phyloP scores from a whole-genome alignment of 257 asterid genomes.

The Agastache rugosa region DNA sequence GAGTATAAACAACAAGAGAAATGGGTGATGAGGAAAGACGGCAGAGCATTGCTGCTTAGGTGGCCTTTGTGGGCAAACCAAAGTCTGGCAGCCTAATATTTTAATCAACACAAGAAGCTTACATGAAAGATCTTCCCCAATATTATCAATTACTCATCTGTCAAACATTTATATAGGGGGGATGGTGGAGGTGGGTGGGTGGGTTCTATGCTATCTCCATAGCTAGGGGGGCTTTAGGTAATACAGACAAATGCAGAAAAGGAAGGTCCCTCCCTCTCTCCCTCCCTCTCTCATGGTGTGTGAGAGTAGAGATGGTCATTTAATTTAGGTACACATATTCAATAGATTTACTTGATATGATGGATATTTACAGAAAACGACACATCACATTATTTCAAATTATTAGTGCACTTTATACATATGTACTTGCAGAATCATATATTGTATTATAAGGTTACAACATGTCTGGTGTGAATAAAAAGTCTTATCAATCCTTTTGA shows the following conservation, averaged over 20 bases:
- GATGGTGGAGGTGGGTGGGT: not conserved
- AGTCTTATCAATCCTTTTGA: too few relatives aligned
- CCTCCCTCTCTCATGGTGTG: not conserved
- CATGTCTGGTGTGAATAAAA: too few relatives aligned
- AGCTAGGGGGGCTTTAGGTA: constrained; percentile 12
- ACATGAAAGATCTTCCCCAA: constrained; percentile 19
- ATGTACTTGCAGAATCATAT: constrained; percentile 9
- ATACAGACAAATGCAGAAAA: constrained; percentile 22
- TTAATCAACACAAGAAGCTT: not conserved
- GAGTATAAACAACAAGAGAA: constrained; percentile 3
- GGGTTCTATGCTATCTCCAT: not conserved
- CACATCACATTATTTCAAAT: constrained; percentile 20
- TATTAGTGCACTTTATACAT: constrained; percentile 18
- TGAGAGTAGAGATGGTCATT: not conserved
- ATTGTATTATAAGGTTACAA: not conserved
- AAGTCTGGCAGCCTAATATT: constrained; percentile 5
- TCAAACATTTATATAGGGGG: not conserved
- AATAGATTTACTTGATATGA: not conserved
- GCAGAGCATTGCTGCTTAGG: constrained; percentile 20
- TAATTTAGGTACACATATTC: not conserved
- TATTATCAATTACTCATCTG: not conserved
- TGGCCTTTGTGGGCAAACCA: constrained; percentile 23
- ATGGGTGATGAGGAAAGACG: constrained; percentile 35
- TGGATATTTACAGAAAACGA: constrained; percentile 14
- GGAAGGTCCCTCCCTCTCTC: not conserved